Percentiles rank a stretch among this genome's conserved stretches.
Conservation (phyloP, 495 filamentous ascomycete genomes). For the Aspergillus coremiiformis region DNA sequence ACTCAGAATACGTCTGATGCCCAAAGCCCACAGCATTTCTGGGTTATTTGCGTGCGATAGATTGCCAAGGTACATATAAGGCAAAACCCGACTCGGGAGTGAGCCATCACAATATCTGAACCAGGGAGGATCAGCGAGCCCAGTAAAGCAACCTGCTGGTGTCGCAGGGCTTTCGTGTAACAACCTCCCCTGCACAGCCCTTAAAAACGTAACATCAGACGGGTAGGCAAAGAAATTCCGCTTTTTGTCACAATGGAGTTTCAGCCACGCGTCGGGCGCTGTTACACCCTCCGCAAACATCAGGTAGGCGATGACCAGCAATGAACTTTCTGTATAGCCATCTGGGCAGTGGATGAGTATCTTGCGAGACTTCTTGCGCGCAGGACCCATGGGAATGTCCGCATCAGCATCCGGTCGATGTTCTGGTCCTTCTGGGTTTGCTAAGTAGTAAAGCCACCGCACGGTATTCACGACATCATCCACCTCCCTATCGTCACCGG, state of each 20-base stretch:
- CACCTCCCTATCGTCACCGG: constrained; percentile 67
- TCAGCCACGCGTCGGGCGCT: constrained; percentile 76
- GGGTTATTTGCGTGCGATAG: constrained; percentile 90
- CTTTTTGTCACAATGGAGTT: constrained; percentile 67
- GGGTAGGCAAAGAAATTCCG: constrained; percentile 97
- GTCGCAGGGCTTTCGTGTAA: constrained; percentile 45
- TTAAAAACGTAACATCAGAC: constrained; percentile 74
- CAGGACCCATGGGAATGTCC: constrained; percentile 44
- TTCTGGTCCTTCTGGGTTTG: constrained; percentile 47
- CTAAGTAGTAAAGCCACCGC: constrained; percentile 79
- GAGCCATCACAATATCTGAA: constrained; percentile 80
- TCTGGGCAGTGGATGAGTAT: constrained; percentile 90
- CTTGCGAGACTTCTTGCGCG: constrained; percentile 42
- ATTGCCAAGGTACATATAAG: constrained; percentile 96
- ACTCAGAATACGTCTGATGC: constrained; percentile 81
- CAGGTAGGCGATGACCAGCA: constrained; percentile 81
- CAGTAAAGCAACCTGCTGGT: constrained; percentile 18
- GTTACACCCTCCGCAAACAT: constrained; percentile 82
- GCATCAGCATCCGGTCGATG: constrained; percentile 48
- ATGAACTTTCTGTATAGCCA: constrained; percentile 89
- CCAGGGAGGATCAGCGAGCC: constrained; percentile 63
- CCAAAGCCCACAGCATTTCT: constrained; percentile 66
- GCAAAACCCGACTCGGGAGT: constrained; percentile 76
- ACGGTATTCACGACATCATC: constrained; percentile 79
- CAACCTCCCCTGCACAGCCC: constrained; percentile 65